A percentile compares a stretch with the other conserved stretches of the same genome.
phyloP scores from a whole-genome alignment of 2,329 filamentous ascomycete species.

The Diplodia corticola region DNA sequence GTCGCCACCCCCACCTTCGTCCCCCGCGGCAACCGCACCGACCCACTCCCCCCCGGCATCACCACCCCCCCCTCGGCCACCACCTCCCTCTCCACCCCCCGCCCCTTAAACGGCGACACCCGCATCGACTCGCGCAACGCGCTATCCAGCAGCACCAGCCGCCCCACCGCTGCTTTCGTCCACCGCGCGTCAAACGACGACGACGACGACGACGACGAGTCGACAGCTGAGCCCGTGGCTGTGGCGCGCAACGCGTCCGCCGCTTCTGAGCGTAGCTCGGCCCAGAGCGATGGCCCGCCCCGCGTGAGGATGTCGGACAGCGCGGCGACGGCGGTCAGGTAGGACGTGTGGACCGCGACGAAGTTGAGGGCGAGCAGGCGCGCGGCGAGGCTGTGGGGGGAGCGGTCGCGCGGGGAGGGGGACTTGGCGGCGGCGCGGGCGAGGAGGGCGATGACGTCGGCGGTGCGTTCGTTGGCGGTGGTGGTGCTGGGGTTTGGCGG shows the following conservation, averaged over 20 bases:
- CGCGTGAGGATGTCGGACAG: slow-evolving; percentile 28
- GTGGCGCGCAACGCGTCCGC: slow-evolving; percentile 33
- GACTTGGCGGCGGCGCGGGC: slow-evolving; percentile 4
- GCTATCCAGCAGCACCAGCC: slow-evolving; percentile 52
- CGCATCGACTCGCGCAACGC: slow-evolving; percentile 57
- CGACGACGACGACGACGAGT: too few relatives aligned
- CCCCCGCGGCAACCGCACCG: background rate
- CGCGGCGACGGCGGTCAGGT: background rate
- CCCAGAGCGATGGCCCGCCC: slow-evolving; percentile 27
- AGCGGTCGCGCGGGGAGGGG: background rate
- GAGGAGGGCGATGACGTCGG: slow-evolving; percentile 4
- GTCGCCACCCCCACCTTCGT: slow-evolving; percentile 26
- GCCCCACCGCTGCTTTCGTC: slow-evolving; percentile 49
- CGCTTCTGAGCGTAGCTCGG: slow-evolving; percentile 48
- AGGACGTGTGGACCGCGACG: slow-evolving; percentile 10
- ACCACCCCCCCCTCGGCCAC: slow-evolving; percentile 21
- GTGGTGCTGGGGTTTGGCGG: too few relatives aligned
- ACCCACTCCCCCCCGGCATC: slow-evolving; percentile 2
- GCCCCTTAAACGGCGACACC: slow-evolving; percentile 50
- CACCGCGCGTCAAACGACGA: slow-evolving; percentile 50
- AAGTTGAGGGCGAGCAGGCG: slow-evolving; percentile 9
- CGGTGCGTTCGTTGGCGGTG: slow-evolving; percentile 1
- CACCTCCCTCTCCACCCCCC: slow-evolving; percentile 51
- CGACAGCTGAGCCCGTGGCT: too few relatives aligned
- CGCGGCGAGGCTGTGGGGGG: background rate